Evolutionary conservation across 139 green algal genomes (phyloP).

Genomic region (Haematococcus sp.): DNA sequence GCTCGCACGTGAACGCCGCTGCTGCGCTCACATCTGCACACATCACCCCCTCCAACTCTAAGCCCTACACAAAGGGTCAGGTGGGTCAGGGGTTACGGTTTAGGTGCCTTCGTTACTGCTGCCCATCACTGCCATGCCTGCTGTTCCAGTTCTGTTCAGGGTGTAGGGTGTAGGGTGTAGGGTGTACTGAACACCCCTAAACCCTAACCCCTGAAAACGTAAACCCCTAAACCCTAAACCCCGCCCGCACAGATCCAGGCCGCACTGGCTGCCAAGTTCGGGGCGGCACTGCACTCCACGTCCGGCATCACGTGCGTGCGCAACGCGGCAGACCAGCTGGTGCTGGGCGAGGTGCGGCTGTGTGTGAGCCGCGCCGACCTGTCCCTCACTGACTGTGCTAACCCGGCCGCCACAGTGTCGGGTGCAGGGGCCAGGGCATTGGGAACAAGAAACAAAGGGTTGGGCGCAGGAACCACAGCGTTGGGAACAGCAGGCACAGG

Average conservation of each 20-base stretch:
- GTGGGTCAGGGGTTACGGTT: neutral
- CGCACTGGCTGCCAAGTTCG: constrained; percentile 10
- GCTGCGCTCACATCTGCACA: neutral
- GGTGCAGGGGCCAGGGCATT: too few species aligned
- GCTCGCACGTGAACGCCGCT: neutral
- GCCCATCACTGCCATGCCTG: neutral
- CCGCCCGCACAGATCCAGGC: constrained; percentile 1
- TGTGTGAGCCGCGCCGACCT: neutral
- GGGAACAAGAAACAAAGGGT: too few species aligned
- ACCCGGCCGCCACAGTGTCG: too few species aligned
- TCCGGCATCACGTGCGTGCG: constrained; percentile 11
- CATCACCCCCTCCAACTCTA: neutral
- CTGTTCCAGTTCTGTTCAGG: too few species aligned
- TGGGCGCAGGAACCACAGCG: too few species aligned
- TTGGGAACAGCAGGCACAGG: too few species aligned
- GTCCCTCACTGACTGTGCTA: neutral
- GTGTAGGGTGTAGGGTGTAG: too few species aligned
- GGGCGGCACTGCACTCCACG: constrained; percentile 9
- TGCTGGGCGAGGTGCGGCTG: neutral
- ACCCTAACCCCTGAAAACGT: too few species aligned
- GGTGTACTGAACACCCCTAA: too few species aligned
- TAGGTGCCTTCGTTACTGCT: too few species aligned
- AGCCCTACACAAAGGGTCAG: neutral
- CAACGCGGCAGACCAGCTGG: neutral
- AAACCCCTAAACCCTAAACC: neutral